Conservation (phyloP, 129 eudicot species). For the Helianthus annuus region HanXRQr2.0-SUNRISE NC_035447.2:12164317-12164816, state of each 20-base stretch:
- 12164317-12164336: conserved; percentile 39
- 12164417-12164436: conserved; percentile 40
- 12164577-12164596: conserved; percentile 49
- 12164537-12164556: conserved; percentile 43
- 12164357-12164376: conserved; percentile 41
- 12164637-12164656: conserved; percentile 44
- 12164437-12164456: conserved; percentile 17
- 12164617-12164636: conserved; percentile 22
- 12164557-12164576: conserved; percentile 38
- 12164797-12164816: background rate
- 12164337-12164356: conserved; percentile 37
- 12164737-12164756: conserved; percentile 42
- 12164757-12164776: background rate
- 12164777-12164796: background rate
- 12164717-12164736: conserved; percentile 54
- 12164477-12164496: background rate
- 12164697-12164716: conserved; percentile 49
- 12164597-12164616: conserved; percentile 31
- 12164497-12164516: conserved; percentile 71
- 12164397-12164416: conserved; percentile 39
- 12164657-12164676: conserved; percentile 36
- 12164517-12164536: conserved; percentile 41
- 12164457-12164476: background rate
- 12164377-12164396: conserved; percentile 42
- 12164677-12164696: conserved; percentile 48